Conservation (phyloP, 148 eudicot species). For the Diospyros lotus region DNA sequence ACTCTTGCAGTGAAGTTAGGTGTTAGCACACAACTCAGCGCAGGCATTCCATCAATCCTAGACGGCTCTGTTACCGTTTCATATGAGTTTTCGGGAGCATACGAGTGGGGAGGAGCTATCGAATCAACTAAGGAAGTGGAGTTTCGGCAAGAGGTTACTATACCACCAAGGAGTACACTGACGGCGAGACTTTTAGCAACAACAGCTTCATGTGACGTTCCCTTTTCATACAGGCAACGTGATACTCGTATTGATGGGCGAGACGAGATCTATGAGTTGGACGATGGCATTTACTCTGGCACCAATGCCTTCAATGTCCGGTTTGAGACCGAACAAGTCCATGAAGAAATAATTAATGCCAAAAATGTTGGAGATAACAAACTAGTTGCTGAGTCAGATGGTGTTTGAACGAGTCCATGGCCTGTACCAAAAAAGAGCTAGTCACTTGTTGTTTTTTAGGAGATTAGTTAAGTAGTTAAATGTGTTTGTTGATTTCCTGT, state of each 20-base stretch:
- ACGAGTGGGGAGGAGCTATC: neutral
- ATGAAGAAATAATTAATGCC: neutral
- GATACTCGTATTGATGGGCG: neutral
- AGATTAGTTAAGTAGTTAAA: too few species aligned
- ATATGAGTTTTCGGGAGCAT: neutral
- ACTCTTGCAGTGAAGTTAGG: neutral
- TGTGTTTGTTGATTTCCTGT: too few species aligned
- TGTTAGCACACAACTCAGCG: neutral
- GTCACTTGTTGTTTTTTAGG: too few species aligned
- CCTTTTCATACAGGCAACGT: slow-evolving; percentile 2
- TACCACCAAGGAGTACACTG: neutral
- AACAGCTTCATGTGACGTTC: slow-evolving; percentile 2
- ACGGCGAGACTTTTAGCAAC: neutral
- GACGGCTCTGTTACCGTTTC: neutral
- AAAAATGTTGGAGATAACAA: too few species aligned
- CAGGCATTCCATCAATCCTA: neutral
- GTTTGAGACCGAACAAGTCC: neutral
- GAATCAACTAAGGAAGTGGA: neutral
- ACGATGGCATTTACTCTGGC: slow-evolving; percentile 14
- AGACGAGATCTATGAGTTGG: neutral
- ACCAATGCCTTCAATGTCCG: slow-evolving; percentile 5
- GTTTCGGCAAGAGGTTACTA: neutral
- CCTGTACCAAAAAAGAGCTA: too few species aligned
- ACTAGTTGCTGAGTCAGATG: too few species aligned
- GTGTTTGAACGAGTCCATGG: too few species aligned